Evolutionary conservation across 495 filamentous ascomycete species (phyloP).

Genomic region (Daldinia bambusicola): DNA sequence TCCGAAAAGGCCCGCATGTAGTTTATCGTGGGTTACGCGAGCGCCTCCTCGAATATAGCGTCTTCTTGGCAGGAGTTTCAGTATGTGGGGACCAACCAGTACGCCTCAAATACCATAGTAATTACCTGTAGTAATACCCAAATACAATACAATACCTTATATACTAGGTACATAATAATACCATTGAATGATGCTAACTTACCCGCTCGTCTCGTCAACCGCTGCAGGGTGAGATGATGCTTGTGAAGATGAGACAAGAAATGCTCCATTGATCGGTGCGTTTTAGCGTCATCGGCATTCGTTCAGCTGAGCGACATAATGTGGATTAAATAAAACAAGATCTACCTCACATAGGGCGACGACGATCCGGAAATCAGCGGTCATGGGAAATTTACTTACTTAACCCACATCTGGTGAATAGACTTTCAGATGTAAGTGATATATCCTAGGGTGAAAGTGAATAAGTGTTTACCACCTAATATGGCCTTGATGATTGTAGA

Average conservation of each 20-base stretch:
- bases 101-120: conserved; percentile 18
- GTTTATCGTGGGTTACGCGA: conserved; percentile 35
- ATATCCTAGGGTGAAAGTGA: too few relatives aligned
- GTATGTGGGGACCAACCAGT: conserved; percentile 29
- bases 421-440: neutral
- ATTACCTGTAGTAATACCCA: neutral
- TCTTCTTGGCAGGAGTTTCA: conserved; percentile 41
- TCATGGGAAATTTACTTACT: conserved; percentile 9
- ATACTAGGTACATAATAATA: neutral
- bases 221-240: conserved; percentile 16
- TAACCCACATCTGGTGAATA: neutral
- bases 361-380: conserved; percentile 34
- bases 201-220: conserved; percentile 31
- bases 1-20: conserved; percentile 5
- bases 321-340: conserved; percentile 22
- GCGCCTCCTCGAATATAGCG: conserved; percentile 19
- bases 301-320: neutral
- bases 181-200: neutral
- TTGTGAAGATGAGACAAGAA: conserved; percentile 24
- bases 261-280: conserved; percentile 20
- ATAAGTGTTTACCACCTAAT: too few relatives aligned
- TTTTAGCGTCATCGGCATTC: conserved; percentile 17
- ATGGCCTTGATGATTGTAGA: too few relatives aligned
- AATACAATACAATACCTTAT: too few relatives aligned
- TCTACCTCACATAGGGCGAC: conserved; percentile 10